A percentile compares a stretch with the other conserved stretches of the same genome.
Conservation (phyloP, 1,284 basidiomycete species). For the Apiotrichum domesticum region DNA sequence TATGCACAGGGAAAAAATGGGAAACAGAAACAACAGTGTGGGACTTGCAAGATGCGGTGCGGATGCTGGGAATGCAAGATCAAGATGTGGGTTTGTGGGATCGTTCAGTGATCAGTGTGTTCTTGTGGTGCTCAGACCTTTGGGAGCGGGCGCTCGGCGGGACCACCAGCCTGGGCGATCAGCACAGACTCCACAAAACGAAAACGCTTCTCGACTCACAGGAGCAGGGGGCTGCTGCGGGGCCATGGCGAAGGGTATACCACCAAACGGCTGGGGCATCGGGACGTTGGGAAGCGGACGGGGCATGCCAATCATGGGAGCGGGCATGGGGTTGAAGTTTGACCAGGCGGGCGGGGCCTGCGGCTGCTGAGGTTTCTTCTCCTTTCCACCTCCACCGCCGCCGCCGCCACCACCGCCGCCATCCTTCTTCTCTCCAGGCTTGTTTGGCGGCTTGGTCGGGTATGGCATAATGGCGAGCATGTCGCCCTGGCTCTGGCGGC, state of each 20-base stretch:
- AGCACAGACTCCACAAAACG: background rate
- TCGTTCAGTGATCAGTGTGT: background rate
- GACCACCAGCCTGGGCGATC: background rate
- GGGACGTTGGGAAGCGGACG: background rate
- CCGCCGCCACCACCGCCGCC: background rate
- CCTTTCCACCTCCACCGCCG: background rate
- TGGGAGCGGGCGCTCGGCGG: background rate
- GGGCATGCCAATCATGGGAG: background rate
- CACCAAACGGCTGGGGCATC: background rate
- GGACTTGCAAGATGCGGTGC: too few species aligned
- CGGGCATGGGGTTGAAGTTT: constrained; percentile 3
- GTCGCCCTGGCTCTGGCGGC: constrained; percentile 42
- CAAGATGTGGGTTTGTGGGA: background rate
- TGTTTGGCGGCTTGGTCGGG: constrained; percentile 30
- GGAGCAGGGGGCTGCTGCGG: background rate
- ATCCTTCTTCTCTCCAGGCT: constrained; percentile 23
- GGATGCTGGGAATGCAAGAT: background rate
- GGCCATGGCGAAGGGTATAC: background rate
- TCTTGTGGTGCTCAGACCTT: background rate
- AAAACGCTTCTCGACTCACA: background rate
- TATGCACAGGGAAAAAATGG: background rate
- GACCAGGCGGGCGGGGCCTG: constrained; percentile 8
- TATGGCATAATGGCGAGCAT: constrained; percentile 46
- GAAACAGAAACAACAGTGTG: background rate
- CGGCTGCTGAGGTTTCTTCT: constrained; percentile 6